Evolutionary conservation across 768 basidiomycete species (phyloP).

Genomic region (Boletus pseudo-olivaceus): DNA sequence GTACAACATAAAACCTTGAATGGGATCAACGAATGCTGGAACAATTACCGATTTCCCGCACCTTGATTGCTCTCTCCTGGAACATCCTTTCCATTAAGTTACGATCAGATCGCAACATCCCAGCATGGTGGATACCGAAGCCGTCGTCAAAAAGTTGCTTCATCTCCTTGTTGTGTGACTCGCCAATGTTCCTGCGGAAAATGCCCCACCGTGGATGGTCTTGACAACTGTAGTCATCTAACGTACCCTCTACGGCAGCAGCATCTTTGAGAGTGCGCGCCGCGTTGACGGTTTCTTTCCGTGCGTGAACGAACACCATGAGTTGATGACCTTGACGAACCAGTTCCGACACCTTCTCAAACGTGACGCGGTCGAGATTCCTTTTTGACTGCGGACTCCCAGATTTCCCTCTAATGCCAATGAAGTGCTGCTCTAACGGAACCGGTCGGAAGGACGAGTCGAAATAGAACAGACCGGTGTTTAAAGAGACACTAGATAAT

Average conservation of each 20-base stretch:
- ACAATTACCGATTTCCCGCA: conserved; percentile 26
- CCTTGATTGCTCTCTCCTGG: conserved; percentile 87
- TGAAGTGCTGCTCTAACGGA: conserved; percentile 95
- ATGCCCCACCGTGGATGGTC: conserved; percentile 75
- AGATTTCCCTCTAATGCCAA: conserved; percentile 88
- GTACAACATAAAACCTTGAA: conserved; percentile 93
- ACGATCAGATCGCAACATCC: conserved; percentile 92
- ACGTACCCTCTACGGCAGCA: conserved; percentile 62
- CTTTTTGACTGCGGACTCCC: conserved; percentile 68
- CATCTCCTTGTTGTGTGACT: conserved; percentile 94
- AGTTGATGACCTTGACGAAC: conserved; percentile 94
- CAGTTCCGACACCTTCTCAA: conserved; percentile 84
- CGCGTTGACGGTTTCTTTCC: conserved; percentile 96
- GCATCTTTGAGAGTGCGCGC: conserved; percentile 79
- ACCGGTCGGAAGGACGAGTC: conserved; percentile 96
- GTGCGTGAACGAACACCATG: conserved; percentile 98
- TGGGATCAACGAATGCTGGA: not conserved
- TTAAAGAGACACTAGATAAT: conserved; percentile 69
- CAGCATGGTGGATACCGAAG: conserved; percentile 98
- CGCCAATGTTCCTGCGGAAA: conserved; percentile 74
- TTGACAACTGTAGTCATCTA: conserved; percentile 76
- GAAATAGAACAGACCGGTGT: conserved; percentile 92
- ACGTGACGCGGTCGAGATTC: conserved; percentile 86
- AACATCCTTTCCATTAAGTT: conserved; percentile 97
- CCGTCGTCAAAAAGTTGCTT: conserved; percentile 87